Percentiles rank a stretch among this genome's conserved stretches.
These are phyloP conservation scores for Vitis hybrid DNA, from an alignment of 177 flowering plant genomes.

Conservation along the genomic window DNA sequence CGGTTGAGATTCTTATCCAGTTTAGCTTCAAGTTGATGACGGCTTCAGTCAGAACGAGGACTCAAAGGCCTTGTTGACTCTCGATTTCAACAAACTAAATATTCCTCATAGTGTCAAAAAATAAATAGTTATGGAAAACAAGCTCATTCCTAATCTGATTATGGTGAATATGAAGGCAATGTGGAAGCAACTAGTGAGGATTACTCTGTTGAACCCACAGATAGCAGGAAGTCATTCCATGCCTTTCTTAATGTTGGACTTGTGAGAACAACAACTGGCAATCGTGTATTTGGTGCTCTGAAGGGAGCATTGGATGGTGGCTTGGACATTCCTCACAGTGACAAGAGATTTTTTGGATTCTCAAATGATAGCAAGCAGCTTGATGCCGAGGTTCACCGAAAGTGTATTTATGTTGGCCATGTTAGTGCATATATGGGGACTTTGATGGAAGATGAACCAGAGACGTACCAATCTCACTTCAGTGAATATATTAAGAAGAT, in stretches of 20 bases:
- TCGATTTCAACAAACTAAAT: too few species aligned
- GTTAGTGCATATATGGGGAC: constrained; percentile 72
- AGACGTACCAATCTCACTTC: too few species aligned
- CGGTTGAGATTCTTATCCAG: too few species aligned
- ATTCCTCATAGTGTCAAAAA: too few species aligned
- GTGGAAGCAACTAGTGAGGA: constrained; percentile 87
- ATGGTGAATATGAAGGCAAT: too few species aligned
- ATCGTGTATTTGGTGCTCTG: constrained; percentile 95
- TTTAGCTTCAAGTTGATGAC: too few species aligned
- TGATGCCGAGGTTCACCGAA: constrained; percentile 81
- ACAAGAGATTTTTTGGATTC: constrained; percentile 89
- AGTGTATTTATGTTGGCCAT: constrained; percentile 86
- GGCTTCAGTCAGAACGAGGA: too few species aligned
- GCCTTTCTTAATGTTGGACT: constrained; percentile 97
- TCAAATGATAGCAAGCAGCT: constrained; percentile 69
- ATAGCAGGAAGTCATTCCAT: constrained; percentile 87
- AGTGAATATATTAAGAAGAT: constrained; percentile 15
- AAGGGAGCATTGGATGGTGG: constrained; percentile 95
- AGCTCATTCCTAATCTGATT: too few species aligned
- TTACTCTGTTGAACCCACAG: constrained; percentile 86
- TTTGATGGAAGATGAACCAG: too few species aligned
- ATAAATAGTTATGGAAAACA: too few species aligned
- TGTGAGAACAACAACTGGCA: constrained; percentile 84
- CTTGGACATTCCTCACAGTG: constrained; percentile 90
- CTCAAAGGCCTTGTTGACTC: too few species aligned